Evolutionary conservation across 106 monocot species (phyloP), one percentile per base, ranked within the genome.

Genomic region (Posidonia australis): DNA sequence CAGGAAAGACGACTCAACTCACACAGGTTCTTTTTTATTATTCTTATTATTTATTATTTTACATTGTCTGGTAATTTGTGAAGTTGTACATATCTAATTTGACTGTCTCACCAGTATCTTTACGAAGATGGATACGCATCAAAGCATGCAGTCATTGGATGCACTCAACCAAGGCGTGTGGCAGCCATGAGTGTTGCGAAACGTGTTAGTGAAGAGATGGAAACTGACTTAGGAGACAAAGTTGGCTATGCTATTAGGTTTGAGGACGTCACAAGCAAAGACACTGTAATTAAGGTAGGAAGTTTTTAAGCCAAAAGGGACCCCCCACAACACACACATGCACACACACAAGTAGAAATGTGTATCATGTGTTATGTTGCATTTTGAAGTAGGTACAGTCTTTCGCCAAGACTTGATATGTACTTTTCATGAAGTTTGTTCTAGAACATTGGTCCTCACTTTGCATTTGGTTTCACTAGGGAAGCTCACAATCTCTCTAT

Each of bases 101-200:
- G 14, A 13, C 1, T 46, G 14, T 19, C 20, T 55, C 13, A 19
- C 48, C 74, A 92, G 88, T 92, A 88, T 79, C 76, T 92, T 19
- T 77, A 85, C 76, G 92, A 92, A 76, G 82, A 82, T 74, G 88
- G 88, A 54, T 92, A 92, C 62, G 79, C 88, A 0, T 78, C 85
- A 1, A 53, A 32, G 0, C 57, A 49, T 55, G 82, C 80, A n/a
- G 64, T 90, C 68, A 69, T 94, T 71, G 90, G 94, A 42, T 94
- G 94, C 71, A 94, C 94, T 1, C 94, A 94, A 74, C 94, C 94
- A 16, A 79, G 94, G 48, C 83, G 94, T 71, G 94, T 94, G 75
- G 94, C 94, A 45, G 94, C 92, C 42, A 85, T 88, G 87, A 92
- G 92, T 82, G 92, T 92, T 69, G 92, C 92, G 26, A 92, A 88